Conservation (phyloP, 768 basidiomycete genomes). For the Amylocystis lapponica region DNA sequence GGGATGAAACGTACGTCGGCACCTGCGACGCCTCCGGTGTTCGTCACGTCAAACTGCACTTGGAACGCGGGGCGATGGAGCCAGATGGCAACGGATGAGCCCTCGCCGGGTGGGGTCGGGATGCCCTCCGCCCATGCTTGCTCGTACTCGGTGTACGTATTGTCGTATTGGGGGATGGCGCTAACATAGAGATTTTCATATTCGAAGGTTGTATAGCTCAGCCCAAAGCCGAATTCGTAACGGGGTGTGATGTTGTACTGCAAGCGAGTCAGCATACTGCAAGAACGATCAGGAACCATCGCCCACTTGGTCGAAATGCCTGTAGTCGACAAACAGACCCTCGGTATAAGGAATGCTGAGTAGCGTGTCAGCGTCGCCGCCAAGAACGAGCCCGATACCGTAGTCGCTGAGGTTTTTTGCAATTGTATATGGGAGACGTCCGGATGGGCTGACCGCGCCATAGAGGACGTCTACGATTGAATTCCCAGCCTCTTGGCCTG, state of each 20-base stretch:
- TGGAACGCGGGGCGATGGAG: slow-evolving; percentile 60
- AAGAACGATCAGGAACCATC: background rate
- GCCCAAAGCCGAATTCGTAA: slow-evolving; percentile 86
- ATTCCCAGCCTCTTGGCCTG: slow-evolving; percentile 49
- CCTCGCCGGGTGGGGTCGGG: slow-evolving; percentile 47
- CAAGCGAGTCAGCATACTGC: background rate
- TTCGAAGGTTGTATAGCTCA: slow-evolving; percentile 79
- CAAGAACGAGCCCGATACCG: slow-evolving; percentile 26
- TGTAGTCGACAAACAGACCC: slow-evolving; percentile 31
- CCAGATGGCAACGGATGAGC: slow-evolving; percentile 62
- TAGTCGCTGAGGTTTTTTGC: slow-evolving; percentile 42
- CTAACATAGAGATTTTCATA: slow-evolving; percentile 55
- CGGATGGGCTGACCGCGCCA: slow-evolving; percentile 45
- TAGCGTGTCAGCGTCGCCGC: slow-evolving; percentile 19
- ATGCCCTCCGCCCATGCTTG: slow-evolving; percentile 57
- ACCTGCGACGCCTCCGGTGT: slow-evolving; percentile 59
- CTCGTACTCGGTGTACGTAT: slow-evolving; percentile 33
- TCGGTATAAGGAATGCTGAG: slow-evolving; percentile 34
- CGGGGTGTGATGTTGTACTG: slow-evolving; percentile 70
- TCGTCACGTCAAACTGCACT: slow-evolving; percentile 60
- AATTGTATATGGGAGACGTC: slow-evolving; percentile 47
- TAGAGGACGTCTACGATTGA: slow-evolving; percentile 45
- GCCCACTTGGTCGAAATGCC: slow-evolving; percentile 32
- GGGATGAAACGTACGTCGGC: too few species aligned
- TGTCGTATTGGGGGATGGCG: slow-evolving; percentile 32